Base-by-base conservation (phyloP, 352 stramenopile species). In the Phytophthora chlamydospora region DNA sequence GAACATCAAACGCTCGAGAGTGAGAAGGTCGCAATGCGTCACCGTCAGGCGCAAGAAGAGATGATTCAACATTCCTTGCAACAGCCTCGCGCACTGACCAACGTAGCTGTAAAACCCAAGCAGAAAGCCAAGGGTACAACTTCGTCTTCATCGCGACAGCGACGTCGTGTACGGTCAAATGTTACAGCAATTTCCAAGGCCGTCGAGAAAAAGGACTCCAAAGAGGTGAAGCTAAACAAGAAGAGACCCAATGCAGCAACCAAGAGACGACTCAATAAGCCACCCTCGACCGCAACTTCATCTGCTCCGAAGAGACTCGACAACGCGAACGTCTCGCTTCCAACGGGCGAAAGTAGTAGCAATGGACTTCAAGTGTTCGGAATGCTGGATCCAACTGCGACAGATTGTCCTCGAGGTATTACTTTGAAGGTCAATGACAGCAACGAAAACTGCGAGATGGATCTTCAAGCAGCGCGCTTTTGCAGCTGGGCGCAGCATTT, bases 321-420 rank as follows among this genome's bases (percentile, higher is more conserved):
- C 31, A 70, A 45, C 21, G 49, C 44, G 36, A 29, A 39, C 31
- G 17, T 27, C 14, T 45, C 47, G 4, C 42, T 42, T 27, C 39
- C 63, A 9, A 44, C 60, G 8, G 44, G 24, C 35, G 60, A 84
- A 24, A 24, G 21, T 24, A 24, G 21, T 36, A 21, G 24, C 24
- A 65, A 44, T 0, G 62, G 72, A 4, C 56, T 79, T 16, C 77
- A 55, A 5, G 60, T 76, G 12, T 81, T 75, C 54, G 55, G 59
- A 8, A 80, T 80, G 78, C 16, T 80, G 4, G 75, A 80, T 38
- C 73, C 69, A 24, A 57, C 35, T 19, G 62, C 33, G 2, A 67
- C 65, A 41, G 32, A 33, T 24, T 39, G 27, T 17, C 14, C n/a
- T 42, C 6, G 2, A 12, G 40, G 3, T 36, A 13, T 52, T 40